phyloP scores from a whole-genome alignment of 2,329 filamentous ascomycete species.

The Fusarium lyarnte region DNA sequence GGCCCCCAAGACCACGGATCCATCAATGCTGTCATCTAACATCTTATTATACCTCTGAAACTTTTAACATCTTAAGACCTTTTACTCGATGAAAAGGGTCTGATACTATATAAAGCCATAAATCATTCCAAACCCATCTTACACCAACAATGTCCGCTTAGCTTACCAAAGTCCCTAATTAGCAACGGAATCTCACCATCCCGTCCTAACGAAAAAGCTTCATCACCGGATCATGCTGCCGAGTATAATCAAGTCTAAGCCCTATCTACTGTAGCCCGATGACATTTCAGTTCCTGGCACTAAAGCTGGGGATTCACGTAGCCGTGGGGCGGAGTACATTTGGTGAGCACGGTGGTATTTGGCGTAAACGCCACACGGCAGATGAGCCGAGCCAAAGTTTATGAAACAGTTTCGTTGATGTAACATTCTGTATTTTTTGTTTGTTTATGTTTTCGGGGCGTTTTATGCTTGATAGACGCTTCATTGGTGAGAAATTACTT shows the following conservation, averaged over 20 bases:
- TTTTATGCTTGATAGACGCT: background rate
- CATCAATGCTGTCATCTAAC: too few relatives aligned
- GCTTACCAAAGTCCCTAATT: background rate
- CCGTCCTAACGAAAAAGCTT: background rate
- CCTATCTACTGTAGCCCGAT: background rate
- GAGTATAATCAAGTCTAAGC: constrained; percentile 9
- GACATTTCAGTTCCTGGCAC: background rate
- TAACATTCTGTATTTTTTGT: background rate
- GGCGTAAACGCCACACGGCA: constrained; percentile 19
- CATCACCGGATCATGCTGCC: background rate
- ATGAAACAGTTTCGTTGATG: background rate
- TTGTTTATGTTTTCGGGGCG: background rate
- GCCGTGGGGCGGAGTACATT: constrained; percentile 5
- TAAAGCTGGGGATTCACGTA: background rate
- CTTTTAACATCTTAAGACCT: background rate
- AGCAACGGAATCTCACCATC: constrained; percentile 8
- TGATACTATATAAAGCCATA: background rate
- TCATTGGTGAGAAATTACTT: background rate
- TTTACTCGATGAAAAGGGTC: background rate
- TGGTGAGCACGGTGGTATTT: background rate
- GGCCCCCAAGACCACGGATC: too few relatives aligned
- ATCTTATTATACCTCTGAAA: too few relatives aligned
- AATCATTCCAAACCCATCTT: background rate
- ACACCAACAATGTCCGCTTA: background rate
- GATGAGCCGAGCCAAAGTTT: constrained; percentile 8